Conservation (phyloP, 805 yeast genomes). For the Brettanomyces naardenensis region DNA sequence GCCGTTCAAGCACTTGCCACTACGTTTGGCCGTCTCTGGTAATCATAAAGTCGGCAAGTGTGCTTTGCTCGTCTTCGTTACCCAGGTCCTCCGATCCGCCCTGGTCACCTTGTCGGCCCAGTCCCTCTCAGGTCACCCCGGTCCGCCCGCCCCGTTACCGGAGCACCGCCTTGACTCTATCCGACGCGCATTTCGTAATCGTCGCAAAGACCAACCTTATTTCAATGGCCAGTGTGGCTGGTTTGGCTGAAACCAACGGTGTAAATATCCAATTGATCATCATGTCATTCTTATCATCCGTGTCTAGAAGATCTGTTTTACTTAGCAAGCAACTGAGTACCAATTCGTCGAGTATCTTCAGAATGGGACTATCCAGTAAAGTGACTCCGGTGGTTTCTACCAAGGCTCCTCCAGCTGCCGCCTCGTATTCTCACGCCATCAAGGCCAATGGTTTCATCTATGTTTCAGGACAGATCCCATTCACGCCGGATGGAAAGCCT, state of each 20-base stretch:
- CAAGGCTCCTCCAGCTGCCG: conserved; percentile 94
- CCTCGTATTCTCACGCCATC: conserved; percentile 92
- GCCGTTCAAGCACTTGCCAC: too few species aligned
- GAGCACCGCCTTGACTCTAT: not conserved
- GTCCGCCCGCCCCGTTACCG: not conserved
- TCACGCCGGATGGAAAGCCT: conserved; percentile 73
- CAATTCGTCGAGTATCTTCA: conserved; percentile 5
- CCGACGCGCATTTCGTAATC: too few species aligned
- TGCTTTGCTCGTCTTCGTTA: not conserved
- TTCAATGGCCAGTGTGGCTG: too few species aligned
- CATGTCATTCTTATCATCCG: conserved; percentile 1
- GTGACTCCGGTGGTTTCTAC: conserved; percentile 48
- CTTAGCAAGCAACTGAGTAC: not conserved
- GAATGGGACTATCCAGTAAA: conserved; percentile 26
- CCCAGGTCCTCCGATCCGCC: not conserved
- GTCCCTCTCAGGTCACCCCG: not conserved
- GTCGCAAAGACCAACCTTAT: too few species aligned
- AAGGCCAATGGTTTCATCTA: conserved; percentile 85
- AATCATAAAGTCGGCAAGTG: too few species aligned
- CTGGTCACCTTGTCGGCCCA: not conserved
- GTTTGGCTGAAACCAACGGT: too few species aligned
- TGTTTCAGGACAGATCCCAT: conserved; percentile 93
- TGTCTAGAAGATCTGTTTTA: not conserved
- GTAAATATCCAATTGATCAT: not conserved
- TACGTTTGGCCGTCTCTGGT: too few species aligned